phyloP scores from a whole-genome alignment of 2,329 filamentous ascomycete species.

The Microdochium trichocladiopsis region DNA sequence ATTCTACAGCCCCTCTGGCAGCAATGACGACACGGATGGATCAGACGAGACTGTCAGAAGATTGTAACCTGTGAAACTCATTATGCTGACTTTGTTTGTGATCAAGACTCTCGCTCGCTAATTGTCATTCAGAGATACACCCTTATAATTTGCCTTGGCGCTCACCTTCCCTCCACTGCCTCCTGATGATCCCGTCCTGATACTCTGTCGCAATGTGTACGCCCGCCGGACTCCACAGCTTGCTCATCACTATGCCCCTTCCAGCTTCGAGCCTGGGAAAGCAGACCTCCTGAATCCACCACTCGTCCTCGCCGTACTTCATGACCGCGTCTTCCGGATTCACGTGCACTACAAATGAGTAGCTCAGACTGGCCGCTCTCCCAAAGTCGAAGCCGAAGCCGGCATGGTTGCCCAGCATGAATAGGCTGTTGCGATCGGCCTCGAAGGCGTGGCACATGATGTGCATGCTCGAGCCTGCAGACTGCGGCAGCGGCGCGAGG shows the following conservation, averaged over 20 bases:
- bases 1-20: no score
- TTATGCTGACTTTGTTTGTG: no score
- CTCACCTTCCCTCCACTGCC: conserved; percentile 12
- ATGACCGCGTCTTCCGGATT: conserved; percentile 41
- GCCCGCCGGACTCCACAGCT: conserved; percentile 46
- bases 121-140: no score
- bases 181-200: conserved; percentile 41
- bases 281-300: conserved; percentile 47
- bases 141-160: conserved; percentile 15
- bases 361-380: conserved; percentile 38
- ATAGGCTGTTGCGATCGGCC: conserved; percentile 45
- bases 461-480: conserved; percentile 33
- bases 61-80: no score
- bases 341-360: conserved; percentile 45
- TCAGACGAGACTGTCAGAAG: no score
- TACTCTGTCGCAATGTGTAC: conserved; percentile 47
- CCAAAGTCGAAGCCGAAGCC: conserved; percentile 35
- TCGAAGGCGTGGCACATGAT: conserved; percentile 42
- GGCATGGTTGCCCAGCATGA: conserved; percentile 42
- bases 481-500: conserved; percentile 30
- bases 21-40: no score
- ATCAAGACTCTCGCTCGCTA: no score
- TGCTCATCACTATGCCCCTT: conserved; percentile 37
- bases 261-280: conserved; percentile 41
- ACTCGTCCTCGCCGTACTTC: conserved; percentile 27